Conservation (phyloP, 2,329 filamentous ascomycete species). For the Colletotrichum plurivorum region DNA sequence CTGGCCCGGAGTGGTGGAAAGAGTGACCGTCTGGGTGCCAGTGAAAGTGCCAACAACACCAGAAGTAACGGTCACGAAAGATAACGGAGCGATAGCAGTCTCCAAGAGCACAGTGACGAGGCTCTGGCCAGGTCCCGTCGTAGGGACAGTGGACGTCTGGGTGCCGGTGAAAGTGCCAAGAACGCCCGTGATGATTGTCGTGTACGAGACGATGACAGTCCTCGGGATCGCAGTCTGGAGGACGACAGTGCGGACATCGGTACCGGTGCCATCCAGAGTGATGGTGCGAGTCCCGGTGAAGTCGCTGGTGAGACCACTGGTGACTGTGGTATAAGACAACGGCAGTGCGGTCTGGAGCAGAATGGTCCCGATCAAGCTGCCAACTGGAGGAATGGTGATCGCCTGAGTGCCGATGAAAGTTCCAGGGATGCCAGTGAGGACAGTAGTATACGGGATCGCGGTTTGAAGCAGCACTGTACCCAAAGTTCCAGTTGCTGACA, state of each 20-base stretch:
- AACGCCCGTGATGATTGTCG: slow-evolving; percentile 19
- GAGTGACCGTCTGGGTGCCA: slow-evolving; percentile 10
- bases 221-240: slow-evolving; percentile 22
- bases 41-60: slow-evolving; percentile 15
- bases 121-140: slow-evolving; percentile 21
- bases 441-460: neutral
- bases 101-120: slow-evolving; percentile 22
- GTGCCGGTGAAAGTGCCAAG: slow-evolving; percentile 15
- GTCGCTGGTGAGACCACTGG: slow-evolving; percentile 8
- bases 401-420: slow-evolving; percentile 7
- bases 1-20: slow-evolving; percentile 8
- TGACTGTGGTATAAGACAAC: slow-evolving; percentile 19
- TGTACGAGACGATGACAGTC: slow-evolving; percentile 20
- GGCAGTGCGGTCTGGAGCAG: slow-evolving; percentile 23
- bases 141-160: slow-evolving; percentile 1
- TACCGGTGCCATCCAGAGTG: slow-evolving; percentile 15
- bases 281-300: slow-evolving; percentile 19
- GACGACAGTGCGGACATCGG: slow-evolving; percentile 8
- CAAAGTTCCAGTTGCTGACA: neutral
- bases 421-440: slow-evolving; percentile 12
- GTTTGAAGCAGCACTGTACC: slow-evolving; percentile 4
- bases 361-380: slow-evolving; percentile 8
- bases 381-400: slow-evolving; percentile 4
- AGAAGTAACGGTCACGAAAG: slow-evolving; percentile 16
- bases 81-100: slow-evolving; percentile 21